phyloP scores from a whole-genome alignment of 768 basidiomycete species.

The Tulasnella sp. region DNA sequence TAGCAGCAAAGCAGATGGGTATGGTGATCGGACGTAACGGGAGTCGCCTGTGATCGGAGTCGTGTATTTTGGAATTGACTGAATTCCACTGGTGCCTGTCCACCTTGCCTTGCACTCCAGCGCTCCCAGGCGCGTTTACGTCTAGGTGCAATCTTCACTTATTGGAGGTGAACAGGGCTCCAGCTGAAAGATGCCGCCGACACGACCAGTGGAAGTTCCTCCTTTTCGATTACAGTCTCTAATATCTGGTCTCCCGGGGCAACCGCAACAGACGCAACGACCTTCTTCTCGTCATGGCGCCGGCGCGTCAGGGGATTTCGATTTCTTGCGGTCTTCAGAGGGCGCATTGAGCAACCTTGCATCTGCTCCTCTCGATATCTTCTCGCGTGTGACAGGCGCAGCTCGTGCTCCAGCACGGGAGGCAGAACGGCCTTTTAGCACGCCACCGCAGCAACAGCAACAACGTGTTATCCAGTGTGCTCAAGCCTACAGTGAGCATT shows the following conservation, averaged over 20 bases:
- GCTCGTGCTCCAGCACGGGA: conserved; percentile 35
- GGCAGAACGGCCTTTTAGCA: background rate
- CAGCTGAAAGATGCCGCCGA: conserved; percentile 22
- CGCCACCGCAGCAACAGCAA: background rate
- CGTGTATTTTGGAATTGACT: too few species aligned
- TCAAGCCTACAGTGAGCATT: conserved; percentile 10
- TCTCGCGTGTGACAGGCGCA: conserved; percentile 25
- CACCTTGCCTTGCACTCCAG: too few species aligned
- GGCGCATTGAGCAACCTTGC: conserved; percentile 8
- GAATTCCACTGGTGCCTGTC: too few species aligned
- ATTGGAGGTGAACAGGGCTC: too few species aligned
- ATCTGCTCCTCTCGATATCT: conserved; percentile 20
- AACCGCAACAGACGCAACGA: background rate
- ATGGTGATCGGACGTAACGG: too few species aligned
- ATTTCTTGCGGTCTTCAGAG: conserved; percentile 8
- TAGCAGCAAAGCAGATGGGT: too few species aligned
- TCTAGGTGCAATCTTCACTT: too few species aligned
- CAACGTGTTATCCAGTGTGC: conserved; percentile 6
- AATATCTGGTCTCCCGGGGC: conserved; percentile 29
- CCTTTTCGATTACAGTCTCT: conserved; percentile 50
- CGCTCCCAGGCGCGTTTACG: too few species aligned
- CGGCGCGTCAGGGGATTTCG: conserved; percentile 9
- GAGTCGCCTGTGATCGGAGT: too few species aligned
- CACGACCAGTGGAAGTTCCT: conserved; percentile 41
- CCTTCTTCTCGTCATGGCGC: conserved; percentile 16